Base-by-base conservation (phyloP, 495 filamentous ascomycete species). In the Lophium mytilinum region DNA sequence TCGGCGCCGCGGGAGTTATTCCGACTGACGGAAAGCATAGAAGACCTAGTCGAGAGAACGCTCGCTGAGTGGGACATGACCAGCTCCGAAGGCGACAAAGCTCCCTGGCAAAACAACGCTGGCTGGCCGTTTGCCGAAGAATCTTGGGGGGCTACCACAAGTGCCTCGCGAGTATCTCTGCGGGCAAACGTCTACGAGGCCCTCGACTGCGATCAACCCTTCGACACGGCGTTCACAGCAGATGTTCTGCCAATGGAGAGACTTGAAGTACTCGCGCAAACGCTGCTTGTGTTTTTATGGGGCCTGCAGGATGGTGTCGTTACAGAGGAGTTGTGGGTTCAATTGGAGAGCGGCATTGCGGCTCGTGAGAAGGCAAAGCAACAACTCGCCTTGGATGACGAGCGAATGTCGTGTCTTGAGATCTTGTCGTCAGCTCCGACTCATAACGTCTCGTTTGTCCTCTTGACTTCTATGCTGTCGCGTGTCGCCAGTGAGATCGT, bases 11-110 rank as follows among this genome's bases (percentile, higher is more conserved):
- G 84, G 37, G 91, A 96, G 63, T 78, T 96, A 35, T 94, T 95
- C 71, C 83, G 82, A 65, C 79, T 98, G 60, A 96, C 89, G 10
- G 87, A 94, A 63, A 80, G 84, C 2, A 78, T 96, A 61, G 89
- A 92, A 61, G 77, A 78, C 46, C 73, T 96, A 42, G 78, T 78
- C 3, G 86, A 91, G 57, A 80, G 89, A 10, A 83, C 79, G 4
- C 68, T 89, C 24, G 92, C 90, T 5, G 92, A 96, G 62, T 86
- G 85, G 76, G 81, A 83, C 56, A 96, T 95, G 89, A 80, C 81
- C 2, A 80, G 81, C 53, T 75, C 79, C 9, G 75, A 74, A 10
- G 58, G 71, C 6, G 69, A 72, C 24, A 67, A 66, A 24, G 66
- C 81, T 9, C 83, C 83, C 0, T 86, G 82, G 79, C 66, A 72